These are phyloP conservation scores for Oryza officinalis DNA, from an alignment of 176 grass and related monocot genomes.

Conservation along the genomic window DNA sequence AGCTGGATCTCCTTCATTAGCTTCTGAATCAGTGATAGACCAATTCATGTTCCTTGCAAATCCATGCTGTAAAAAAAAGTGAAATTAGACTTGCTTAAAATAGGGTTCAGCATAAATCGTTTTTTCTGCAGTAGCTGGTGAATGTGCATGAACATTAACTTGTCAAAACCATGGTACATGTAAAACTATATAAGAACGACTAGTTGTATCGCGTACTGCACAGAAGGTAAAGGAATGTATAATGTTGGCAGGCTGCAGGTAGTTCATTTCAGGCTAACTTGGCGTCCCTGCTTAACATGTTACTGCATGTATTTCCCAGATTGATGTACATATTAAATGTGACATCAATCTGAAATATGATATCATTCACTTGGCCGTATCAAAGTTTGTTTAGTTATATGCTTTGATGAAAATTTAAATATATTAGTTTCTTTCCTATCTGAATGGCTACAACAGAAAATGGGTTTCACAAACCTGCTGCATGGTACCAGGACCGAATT, in stretches of 20 bases:
- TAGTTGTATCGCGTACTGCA: too few species aligned
- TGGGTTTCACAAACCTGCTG: slow-evolving; percentile 63
- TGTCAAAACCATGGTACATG: not conserved
- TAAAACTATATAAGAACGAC: not conserved
- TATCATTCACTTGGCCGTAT: not conserved
- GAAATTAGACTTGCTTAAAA: slow-evolving; percentile 15
- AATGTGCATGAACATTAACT: slow-evolving; percentile 22
- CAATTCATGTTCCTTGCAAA: slow-evolving; percentile 94
- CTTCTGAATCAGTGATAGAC: slow-evolving; percentile 85
- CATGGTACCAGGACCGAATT: slow-evolving; percentile 90
- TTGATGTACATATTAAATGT: too few species aligned
- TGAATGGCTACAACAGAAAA: slow-evolving; percentile 25
- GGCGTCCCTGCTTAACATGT: slow-evolving; percentile 12
- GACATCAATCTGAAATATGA: not conserved
- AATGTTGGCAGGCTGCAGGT: too few species aligned
- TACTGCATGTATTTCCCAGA: not conserved
- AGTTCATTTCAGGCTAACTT: slow-evolving; percentile 6
- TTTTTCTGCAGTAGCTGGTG: not conserved
- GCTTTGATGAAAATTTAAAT: not conserved
- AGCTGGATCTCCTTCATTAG: slow-evolving; percentile 62
- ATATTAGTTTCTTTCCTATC: not conserved
- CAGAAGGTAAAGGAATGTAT: too few species aligned
- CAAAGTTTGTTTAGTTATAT: not conserved
- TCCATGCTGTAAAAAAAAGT: slow-evolving; percentile 65
- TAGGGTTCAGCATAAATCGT: not conserved